Evolutionary conservation across 768 basidiomycete genomes (phyloP).

Genomic region (Mycena albidolilacea): DNA sequence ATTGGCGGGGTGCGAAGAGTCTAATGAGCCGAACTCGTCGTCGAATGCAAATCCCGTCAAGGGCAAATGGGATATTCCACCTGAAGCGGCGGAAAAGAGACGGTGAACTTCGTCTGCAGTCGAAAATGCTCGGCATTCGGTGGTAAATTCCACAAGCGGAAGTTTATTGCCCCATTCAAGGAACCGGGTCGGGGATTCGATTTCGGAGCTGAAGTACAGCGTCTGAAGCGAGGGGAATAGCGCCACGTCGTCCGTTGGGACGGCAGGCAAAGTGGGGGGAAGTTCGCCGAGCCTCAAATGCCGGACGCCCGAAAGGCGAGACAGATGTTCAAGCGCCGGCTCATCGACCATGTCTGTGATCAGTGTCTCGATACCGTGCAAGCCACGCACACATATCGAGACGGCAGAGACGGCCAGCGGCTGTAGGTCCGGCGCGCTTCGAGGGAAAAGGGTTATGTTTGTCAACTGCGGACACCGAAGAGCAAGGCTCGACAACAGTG

Average conservation of each 20-base stretch:
- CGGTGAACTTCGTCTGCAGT: background rate
- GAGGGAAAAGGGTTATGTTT: conserved; percentile 7
- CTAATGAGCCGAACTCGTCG: background rate
- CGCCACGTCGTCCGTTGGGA: no score
- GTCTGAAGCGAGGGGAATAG: background rate
- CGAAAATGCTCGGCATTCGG: no score
- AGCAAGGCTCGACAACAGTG: background rate
- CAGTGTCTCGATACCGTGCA: background rate
- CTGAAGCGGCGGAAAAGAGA: background rate
- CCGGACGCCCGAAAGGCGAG: no score
- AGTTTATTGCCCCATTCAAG: no score
- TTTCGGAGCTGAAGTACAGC: background rate
- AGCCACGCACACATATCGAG: conserved; percentile 2
- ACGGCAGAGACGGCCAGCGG: background rate
- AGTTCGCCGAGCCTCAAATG: no score
- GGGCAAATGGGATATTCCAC: background rate
- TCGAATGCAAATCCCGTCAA: background rate
- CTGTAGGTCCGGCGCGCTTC: background rate
- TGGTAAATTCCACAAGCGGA: no score
- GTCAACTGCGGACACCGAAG: conserved; percentile 11
- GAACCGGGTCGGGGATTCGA: no score
- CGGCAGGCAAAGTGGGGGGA: no score
- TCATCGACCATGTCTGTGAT: no score
- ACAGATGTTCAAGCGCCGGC: no score
- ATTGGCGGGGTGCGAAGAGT: background rate